Base-by-base conservation (phyloP, 1,139 yeast species). In the Meyerozyma guilliermondii region DNA sequence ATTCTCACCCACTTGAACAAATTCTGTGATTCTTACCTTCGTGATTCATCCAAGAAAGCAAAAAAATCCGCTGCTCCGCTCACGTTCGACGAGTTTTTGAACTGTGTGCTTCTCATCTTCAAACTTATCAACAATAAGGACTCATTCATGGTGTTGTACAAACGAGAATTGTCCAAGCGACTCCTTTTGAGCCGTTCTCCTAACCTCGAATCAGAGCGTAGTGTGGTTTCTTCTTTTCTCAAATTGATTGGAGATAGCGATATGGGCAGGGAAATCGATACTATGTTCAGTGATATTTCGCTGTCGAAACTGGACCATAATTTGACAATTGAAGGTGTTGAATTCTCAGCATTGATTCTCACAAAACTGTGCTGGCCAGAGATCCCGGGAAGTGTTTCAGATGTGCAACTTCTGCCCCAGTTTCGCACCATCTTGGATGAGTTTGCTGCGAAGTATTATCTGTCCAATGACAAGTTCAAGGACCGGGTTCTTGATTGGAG, bases 281-380 rank as follows among this genome's bases (percentile, higher is more conserved):
- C 54, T 1, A 68, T 72, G 71, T 62, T 71, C 41, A 54, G 56
- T 18, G 76, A 71, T 44, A 51, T 67, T 37, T 46, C 44, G 11
- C 39, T 37, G 0, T 62, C 71, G 1, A 52, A 48, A 24, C 50
- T 45, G 2, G 48, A 48, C 4, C 62, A 54, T 42, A 43, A 54
- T 37, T 50, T 2, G 44, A 41, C n/a, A 34, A 38, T 27, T 11
- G 34, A 28, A 17, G 36, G 39, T 1, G 42, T 60, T n/a, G 65
- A 60, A 7, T 70, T 71, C 47, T 53, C 47, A 30, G 69, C 71
- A 0, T 47, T 68, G 38, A 54, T 71, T 2, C 57, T 72, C 37
- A 68, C 65, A 41, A 62, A 62, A 48, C 57, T 60, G 30, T 51
- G 58, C 39, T 72, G 78, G 78, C 75, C 76, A 0, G 74, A 66